Conservation (phyloP, 129 eudicot species). For the Arctium minus region DNA sequence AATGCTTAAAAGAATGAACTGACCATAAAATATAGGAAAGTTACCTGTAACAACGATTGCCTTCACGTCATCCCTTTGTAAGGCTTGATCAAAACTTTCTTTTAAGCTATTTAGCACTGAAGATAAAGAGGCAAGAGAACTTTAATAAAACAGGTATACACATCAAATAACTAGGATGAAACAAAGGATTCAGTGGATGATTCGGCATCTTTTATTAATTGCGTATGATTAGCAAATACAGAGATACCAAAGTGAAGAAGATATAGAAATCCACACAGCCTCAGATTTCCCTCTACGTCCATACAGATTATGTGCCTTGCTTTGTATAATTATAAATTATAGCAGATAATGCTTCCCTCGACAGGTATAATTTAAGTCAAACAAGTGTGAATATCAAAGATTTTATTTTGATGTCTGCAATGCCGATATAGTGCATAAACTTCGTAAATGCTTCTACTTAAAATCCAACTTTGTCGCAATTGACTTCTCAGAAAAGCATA, state of each 20-base stretch:
- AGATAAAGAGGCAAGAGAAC: conserved; percentile 11
- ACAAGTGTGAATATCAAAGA: background rate
- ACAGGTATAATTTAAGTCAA: background rate
- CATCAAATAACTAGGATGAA: too few species aligned
- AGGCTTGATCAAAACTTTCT: conserved; percentile 64
- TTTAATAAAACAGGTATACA: background rate
- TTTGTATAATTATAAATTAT: background rate
- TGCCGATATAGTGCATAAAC: background rate
- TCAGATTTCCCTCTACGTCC: background rate
- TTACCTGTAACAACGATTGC: conserved; percentile 95
- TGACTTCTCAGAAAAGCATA: background rate
- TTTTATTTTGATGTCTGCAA: background rate
- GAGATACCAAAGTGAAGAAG: background rate
- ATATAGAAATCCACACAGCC: background rate
- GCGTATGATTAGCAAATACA: background rate
- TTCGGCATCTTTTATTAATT: too few species aligned
- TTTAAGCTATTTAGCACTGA: conserved; percentile 81
- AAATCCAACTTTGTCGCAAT: background rate
- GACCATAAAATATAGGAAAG: background rate
- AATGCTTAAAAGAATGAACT: conserved; percentile 5
- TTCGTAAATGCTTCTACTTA: background rate
- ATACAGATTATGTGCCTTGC: background rate
- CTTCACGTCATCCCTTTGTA: conserved; percentile 85
- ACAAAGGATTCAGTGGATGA: too few species aligned
- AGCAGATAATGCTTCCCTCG: background rate